Conservation (phyloP, 495 filamentous ascomycete genomes). For the Neurospora sp. region DNA sequence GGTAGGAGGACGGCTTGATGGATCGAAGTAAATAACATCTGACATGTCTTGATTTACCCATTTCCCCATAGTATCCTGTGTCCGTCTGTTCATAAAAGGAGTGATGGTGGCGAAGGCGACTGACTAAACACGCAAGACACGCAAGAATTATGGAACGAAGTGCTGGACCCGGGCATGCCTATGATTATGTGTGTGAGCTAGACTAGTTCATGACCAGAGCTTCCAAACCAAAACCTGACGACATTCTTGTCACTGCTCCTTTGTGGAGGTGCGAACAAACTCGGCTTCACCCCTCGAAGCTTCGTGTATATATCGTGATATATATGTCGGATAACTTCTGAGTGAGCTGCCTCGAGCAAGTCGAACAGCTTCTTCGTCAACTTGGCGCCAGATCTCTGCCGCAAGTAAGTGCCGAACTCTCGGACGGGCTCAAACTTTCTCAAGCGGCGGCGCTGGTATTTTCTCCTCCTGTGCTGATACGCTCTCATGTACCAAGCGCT, state of each 20-base stretch:
- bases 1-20: not conserved
- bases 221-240: not conserved
- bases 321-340: not conserved
- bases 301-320: not conserved
- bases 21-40: not conserved
- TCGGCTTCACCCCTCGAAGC: not conserved
- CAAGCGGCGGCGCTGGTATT: constrained; percentile 7
- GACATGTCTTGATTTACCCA: not conserved
- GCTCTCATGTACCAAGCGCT: constrained; percentile 20
- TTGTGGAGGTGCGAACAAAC: not conserved
- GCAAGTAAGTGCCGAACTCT: not conserved
- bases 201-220: not conserved
- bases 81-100: not conserved
- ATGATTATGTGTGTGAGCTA: not conserved
- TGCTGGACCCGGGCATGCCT: not conserved
- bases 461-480: not conserved
- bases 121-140: not conserved
- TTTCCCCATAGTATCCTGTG: not conserved
- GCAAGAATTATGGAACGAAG: not conserved
- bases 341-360: not conserved
- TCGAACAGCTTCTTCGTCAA: not conserved
- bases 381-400: not conserved
- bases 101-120: not conserved
- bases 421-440: not conserved
- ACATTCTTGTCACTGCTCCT: not conserved